Evolutionary conservation across 257 asterid genomes (phyloP), one percentile per base, ranked within the genome.

Genomic region (Craterostigma plantagineum): DNA sequence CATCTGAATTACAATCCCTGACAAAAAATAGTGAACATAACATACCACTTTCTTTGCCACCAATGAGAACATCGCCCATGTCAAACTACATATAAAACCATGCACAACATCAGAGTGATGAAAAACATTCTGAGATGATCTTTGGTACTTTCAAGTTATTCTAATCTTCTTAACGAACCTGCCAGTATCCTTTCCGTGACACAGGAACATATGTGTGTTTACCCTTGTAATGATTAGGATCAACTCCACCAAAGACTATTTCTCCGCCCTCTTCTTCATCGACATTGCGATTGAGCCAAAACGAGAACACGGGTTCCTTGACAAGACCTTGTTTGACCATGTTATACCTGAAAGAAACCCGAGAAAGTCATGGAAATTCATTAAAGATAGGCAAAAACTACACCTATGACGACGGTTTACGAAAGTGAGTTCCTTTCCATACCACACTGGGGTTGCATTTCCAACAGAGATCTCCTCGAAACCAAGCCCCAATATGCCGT

Each of bases 261-360:
- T 48, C 52, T 14, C 52, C 52, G 7, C 52, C 52, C 30, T 34
- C 42, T 48, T 34, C 39, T 5, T 34, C 52, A 4, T 34, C 16
- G 10, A 14, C 3, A 3, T 48, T 9, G 7, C 52, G 42, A 1
- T 48, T 48, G 2, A 48, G 52, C 52, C 52, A 48, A 48, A 48
- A 48, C 15, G 52, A 48, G 8, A 48, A 48, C 2, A 48, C 52
- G 23, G 38, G 42, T 11, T 48, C 52, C 13, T 48, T 33, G 9
- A 48, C 42, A 34, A 48, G 52, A n/a, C 52, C 52, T 35, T 48
- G 42, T 10, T 48, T 14, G 12, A 48, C 42, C 52, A 48, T 48
- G 14, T 48, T 48, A 11, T 48, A 48, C 52, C 52, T 43, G 36
- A 16, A 34, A 30, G 9, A 7, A 30, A 46, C 17, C 14, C 17